These are phyloP conservation scores for Chaetomiaceae sp. DNA, from an alignment of 2,329 filamentous ascomycete genomes.

Conservation along the genomic window DNA sequence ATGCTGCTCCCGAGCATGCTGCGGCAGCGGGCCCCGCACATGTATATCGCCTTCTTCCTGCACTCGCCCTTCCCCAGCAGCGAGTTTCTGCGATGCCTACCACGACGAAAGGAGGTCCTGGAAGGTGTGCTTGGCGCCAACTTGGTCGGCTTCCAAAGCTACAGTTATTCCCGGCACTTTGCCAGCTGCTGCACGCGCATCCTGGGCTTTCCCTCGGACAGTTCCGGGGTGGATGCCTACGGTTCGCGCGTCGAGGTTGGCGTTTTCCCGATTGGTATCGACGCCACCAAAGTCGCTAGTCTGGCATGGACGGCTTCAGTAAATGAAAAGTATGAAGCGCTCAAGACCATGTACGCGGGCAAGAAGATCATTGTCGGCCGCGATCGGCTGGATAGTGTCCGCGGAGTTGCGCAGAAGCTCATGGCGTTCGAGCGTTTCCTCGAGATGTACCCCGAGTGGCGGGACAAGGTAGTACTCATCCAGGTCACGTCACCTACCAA, in stretches of 20 bases:
- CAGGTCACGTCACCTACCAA: slow-evolving; percentile 89
- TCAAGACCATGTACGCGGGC: slow-evolving; percentile 74
- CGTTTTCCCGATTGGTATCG: slow-evolving; percentile 92
- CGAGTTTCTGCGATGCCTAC: slow-evolving; percentile 87
- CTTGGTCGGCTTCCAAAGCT: slow-evolving; percentile 91
- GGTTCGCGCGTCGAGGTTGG: slow-evolving; percentile 86
- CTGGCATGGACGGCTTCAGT: slow-evolving; percentile 67
- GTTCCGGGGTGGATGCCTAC: slow-evolving; percentile 80
- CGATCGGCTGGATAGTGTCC: slow-evolving; percentile 87
- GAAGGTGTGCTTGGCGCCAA: slow-evolving; percentile 88
- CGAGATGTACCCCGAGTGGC: slow-evolving; percentile 86
- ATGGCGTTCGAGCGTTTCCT: slow-evolving; percentile 92
- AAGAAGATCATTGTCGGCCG: slow-evolving; percentile 95
- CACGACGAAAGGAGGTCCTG: slow-evolving; percentile 81
- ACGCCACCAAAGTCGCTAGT: slow-evolving; percentile 72
- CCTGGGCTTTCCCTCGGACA: slow-evolving; percentile 83
- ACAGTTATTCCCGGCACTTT: slow-evolving; percentile 92
- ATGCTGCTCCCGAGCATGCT: slow-evolving; percentile 85
- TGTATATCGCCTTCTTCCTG: slow-evolving; percentile 92
- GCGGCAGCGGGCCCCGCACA: slow-evolving; percentile 77
- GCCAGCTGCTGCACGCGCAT: slow-evolving; percentile 89
- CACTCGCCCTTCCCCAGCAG: slow-evolving; percentile 94
- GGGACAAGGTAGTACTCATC: slow-evolving; percentile 85
- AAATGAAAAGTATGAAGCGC: slow-evolving; percentile 66
- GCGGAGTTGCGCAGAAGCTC: slow-evolving; percentile 92